Percentiles rank a stretch among this genome's conserved stretches.
These are phyloP conservation scores for Exobasidium cylindrosporum DNA, from an alignment of 1,284 basidiomycete genomes.

Conservation along the genomic window DNA sequence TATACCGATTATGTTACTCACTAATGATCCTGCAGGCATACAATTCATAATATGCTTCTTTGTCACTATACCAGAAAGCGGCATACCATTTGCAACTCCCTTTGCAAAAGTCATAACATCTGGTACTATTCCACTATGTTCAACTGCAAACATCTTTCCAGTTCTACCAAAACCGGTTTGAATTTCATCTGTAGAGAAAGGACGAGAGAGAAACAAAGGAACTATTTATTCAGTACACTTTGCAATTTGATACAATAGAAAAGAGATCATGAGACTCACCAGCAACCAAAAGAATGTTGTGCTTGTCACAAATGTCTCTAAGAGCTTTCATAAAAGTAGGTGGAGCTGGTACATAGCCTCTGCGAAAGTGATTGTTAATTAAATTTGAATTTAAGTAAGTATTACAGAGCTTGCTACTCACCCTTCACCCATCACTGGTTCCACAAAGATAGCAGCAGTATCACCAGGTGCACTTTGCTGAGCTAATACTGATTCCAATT, in stretches of 20 bases:
- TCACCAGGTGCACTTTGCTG: conserved; percentile 81
- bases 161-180: conserved; percentile 87
- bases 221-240: too few species aligned
- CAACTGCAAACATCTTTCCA: conserved; percentile 72
- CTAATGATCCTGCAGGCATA: conserved; percentile 75
- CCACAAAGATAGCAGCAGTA: conserved; percentile 86
- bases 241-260: too few species aligned
- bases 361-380: too few species aligned
- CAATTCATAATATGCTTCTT: conserved; percentile 77
- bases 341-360: conserved; percentile 90
- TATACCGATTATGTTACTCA: too few species aligned
- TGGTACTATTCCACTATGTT: conserved; percentile 69
- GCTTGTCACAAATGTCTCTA: conserved; percentile 77
- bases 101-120: conserved; percentile 89
- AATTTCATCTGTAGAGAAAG: too few species aligned
- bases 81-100: conserved; percentile 92
- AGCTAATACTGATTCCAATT: conserved; percentile 75
- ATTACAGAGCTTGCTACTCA: too few species aligned
- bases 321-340: conserved; percentile 74
- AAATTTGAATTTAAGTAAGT: too few species aligned
- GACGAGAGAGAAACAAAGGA: too few species aligned
- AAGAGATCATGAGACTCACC: too few species aligned
- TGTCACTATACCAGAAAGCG: conserved; percentile 79
- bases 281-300: conserved; percentile 64
- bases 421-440: conserved; percentile 89